Percentiles rank a stretch among this genome's conserved stretches.
Evolutionary conservation across 208 protist genomes (phyloP).

Genomic region (Leishmania tarentolae): DNA sequence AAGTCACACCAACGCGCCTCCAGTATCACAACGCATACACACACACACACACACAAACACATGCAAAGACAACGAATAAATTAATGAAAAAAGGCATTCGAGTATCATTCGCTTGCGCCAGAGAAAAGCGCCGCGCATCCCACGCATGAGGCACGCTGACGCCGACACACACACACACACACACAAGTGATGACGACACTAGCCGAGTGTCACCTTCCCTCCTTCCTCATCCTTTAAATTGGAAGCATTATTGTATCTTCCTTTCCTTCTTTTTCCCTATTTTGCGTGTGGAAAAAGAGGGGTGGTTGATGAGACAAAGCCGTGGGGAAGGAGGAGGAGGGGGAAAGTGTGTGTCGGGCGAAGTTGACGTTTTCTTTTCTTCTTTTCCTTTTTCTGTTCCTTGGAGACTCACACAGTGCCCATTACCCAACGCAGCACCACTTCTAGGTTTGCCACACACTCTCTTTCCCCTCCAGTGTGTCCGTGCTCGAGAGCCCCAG

Average conservation of each 20-base stretch:
- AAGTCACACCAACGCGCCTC: not conserved
- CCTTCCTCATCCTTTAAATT: not conserved
- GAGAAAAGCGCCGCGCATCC: not conserved
- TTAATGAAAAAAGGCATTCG: not conserved
- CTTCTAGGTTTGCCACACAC: not conserved
- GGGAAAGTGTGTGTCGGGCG: not conserved
- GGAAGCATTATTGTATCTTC: not conserved
- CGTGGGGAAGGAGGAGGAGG: not conserved
- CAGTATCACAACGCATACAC: not conserved
- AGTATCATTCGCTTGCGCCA: not conserved
- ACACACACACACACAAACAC: not conserved
- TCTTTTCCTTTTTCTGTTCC: not conserved
- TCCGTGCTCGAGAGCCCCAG: not conserved
- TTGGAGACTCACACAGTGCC: not conserved
- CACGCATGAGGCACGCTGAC: not conserved
- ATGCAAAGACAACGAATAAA: not conserved
- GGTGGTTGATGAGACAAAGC: not conserved
- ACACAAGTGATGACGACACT: not conserved
- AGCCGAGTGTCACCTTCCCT: not conserved
- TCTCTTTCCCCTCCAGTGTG: not conserved
- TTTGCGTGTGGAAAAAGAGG: not conserved
- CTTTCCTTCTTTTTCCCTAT: not conserved
- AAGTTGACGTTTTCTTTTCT: not conserved
- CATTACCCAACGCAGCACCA: not conserved
- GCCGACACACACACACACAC: not conserved